Base-by-base conservation (phyloP, 179 eudicot genomes). In the Patellifolia procumbens region DNA sequence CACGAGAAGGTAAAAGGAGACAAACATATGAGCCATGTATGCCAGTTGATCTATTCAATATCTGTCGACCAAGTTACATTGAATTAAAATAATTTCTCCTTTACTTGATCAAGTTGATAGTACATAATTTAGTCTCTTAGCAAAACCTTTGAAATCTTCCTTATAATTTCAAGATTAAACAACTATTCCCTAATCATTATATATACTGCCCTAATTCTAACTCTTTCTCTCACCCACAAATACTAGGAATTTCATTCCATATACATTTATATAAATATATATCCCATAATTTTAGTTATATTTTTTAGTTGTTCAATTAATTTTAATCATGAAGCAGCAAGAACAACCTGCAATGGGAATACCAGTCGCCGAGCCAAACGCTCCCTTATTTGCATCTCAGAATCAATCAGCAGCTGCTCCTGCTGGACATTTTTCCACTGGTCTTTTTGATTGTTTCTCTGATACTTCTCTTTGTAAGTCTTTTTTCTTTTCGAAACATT, bases 381-480 rank as follows among this genome's bases (percentile, higher is more conserved):
- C 32, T 29, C 20, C 35, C 3, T 20, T 4, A 39, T 15, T 16
- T 11, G 66, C 56, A 13, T n/a, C 61, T 53, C 11, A 48, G 7
- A n/a, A 31, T 20, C 72, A 28, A 32, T 42, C 53, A 58, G n/a
- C 32, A 9, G 22, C 17, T 60, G n/a, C n/a, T n/a, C n/a, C n/a
- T n/a, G 39, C 55, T 45, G 12, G 52, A 52, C 42, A n/a, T 15
- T 88, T 91, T 88, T 86, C 89, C 0, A 78, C 85, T 63, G 89
- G 88, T 19, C 85, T 89, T 49, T 88, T 83, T 63, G 84, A 74
- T 65, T 89, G 91, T 51, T 83, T 61, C 72, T 37, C 70, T 15
- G 88, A 89, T 49, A 0, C 67, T 51, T 72, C 81, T 63, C 71
- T 63, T 53, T 89, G 91, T 89, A 88, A 84, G 89, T 76, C 2